phyloP scores from a whole-genome alignment of 176 grass and related monocot species.

The Saccharum officinarum region DNA sequence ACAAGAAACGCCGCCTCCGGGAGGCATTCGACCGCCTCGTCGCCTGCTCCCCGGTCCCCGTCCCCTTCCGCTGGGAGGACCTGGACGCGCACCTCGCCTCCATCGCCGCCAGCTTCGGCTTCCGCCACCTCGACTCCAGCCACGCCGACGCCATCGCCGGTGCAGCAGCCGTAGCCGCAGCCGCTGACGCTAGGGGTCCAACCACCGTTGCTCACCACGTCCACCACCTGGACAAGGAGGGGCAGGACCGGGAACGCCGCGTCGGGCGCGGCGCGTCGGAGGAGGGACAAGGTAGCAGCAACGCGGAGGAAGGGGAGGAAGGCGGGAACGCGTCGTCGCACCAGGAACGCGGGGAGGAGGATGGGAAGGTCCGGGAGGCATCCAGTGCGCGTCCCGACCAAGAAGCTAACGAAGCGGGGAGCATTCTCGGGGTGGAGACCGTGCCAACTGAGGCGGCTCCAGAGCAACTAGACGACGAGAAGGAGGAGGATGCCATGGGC shows the following conservation, averaged over 20 bases:
- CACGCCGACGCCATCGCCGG: not conserved
- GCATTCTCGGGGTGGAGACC: not conserved
- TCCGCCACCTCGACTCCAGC: not conserved
- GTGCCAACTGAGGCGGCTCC: not conserved
- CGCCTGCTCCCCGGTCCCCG: constrained; percentile 26
- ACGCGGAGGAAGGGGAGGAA: not conserved
- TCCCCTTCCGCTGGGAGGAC: constrained; percentile 54
- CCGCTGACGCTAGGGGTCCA: not conserved
- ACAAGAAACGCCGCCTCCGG: constrained; percentile 47
- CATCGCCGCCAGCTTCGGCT: constrained; percentile 25
- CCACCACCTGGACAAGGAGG: constrained; percentile 1
- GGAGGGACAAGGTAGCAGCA: not conserved
- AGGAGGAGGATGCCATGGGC: not conserved
- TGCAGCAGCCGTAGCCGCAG: not conserved
- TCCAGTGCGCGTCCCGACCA: not conserved
- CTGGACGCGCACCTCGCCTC: constrained; percentile 51
- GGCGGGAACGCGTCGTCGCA: not conserved
- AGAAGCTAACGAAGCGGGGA: not conserved
- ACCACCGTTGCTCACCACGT: not conserved
- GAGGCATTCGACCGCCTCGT: constrained; percentile 47
- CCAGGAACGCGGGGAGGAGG: not conserved
- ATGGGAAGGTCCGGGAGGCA: not conserved
- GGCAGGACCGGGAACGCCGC: not conserved
- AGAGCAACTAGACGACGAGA: not conserved
- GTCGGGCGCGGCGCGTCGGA: not conserved